Conservation (phyloP, 2,329 filamentous ascomycete species). For the Byssochlamys sp. region DNA sequence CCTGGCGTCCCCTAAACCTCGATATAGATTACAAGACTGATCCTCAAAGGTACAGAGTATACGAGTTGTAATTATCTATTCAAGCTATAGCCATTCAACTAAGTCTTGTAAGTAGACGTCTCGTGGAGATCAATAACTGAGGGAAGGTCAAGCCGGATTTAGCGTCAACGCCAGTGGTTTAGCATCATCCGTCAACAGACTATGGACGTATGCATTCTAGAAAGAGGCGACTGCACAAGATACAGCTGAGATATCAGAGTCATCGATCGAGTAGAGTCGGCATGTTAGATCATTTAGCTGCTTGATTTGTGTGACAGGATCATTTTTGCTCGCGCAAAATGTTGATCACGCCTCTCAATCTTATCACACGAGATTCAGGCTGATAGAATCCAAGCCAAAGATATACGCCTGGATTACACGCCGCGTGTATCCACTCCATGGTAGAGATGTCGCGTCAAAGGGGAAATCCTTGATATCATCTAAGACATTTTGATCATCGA, state of each 20-base stretch:
- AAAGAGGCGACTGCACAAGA: no score
- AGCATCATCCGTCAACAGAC: no score
- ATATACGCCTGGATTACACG: not conserved
- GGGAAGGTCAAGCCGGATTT: no score
- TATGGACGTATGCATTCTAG: no score
- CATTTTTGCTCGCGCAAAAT: no score
- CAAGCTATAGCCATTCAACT: not conserved
- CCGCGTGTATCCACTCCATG: not conserved
- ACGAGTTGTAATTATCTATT: not conserved
- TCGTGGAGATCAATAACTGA: no score
- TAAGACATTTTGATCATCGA: not conserved
- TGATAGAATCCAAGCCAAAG: not conserved
- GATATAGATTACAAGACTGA: not conserved
- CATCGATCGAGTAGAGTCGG: no score
- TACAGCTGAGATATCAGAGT: no score
- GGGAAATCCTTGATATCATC: not conserved
- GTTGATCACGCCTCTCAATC: no score
- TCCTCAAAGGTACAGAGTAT: not conserved
- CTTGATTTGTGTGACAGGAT: no score
- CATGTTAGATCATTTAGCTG: no score
- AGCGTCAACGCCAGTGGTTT: no score
- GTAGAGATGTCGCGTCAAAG: not conserved
- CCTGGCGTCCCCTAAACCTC: not conserved
- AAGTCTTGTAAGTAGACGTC: not conserved
- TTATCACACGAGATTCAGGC: not conserved